Base-by-base conservation (phyloP, 495 filamentous ascomycete genomes). In the Xylaria bambusicola region DNA sequence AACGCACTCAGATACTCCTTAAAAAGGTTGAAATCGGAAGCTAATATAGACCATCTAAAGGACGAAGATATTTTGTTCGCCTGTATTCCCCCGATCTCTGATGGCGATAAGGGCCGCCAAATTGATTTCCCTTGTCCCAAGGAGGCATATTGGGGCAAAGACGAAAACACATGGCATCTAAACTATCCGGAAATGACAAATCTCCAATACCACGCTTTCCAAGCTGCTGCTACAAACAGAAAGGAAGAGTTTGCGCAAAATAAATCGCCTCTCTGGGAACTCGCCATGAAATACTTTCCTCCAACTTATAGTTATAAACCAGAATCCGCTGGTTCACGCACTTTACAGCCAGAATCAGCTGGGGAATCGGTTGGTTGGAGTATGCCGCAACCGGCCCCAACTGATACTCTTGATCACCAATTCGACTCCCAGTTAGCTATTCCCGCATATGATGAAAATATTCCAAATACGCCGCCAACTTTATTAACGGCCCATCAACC, bases 171-270 rank as follows among this genome's bases (percentile, higher is more conserved):
- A 1, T 79, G 77, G 73, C 81, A 84, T 56, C 65, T 81, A 15
- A 57, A 73, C 31, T 84, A 84, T 57, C 82, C 82, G 2, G 75
- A 78, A 56, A 84, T 84, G 81, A 80, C 74, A 2, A 70, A 75
- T 57, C 71, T 78, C 10, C 78, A 84, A 35, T 75, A 73, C 18
- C 69, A 74, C 23, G 76, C 73, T 0, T 82, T 80, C 61, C 65
- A 74, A 51, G 31, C 58, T 5, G 76, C 73, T 17, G 79, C 80
- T 1, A 44, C 67, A 27, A 65, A 64, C 7, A 70, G 78, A 52
- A 70, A 69, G 0, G 81, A 84, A 60, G 65, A 74, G 42, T 83
- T 83, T 49, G 62, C 63, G 1, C 75, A 75, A 4, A 71, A 67
- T 0, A 76, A 77, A 54, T 70, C 73, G 1, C 70, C 69, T 0